Percentiles rank a stretch among this genome's conserved stretches.
Evolutionary conservation across 1,284 basidiomycete genomes (phyloP).

Genomic region (Macrocybe sp.): DNA sequence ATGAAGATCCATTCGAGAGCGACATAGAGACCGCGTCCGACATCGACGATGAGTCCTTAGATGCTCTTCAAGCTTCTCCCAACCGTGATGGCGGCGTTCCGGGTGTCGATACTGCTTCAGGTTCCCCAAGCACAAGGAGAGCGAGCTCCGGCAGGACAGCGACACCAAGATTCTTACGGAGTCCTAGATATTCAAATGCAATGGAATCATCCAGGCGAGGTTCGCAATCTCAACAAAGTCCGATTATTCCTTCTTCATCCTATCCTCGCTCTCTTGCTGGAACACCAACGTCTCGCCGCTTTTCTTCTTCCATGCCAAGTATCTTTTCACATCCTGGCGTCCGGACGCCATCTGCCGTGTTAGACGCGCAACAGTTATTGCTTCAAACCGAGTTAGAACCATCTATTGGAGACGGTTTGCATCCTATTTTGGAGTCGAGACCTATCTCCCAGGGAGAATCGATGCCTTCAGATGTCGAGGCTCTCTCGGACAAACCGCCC

Average conservation of each 20-base stretch:
- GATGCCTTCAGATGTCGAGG: slow-evolving; percentile 30
- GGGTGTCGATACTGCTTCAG: slow-evolving; percentile 12
- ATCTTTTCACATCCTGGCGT: slow-evolving; percentile 82
- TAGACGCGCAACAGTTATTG: slow-evolving; percentile 60
- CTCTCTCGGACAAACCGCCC: slow-evolving; percentile 44
- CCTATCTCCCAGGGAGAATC: slow-evolving; percentile 16
- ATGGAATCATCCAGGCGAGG: no score
- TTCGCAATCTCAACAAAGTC: no score
- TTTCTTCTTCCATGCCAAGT: slow-evolving; percentile 55
- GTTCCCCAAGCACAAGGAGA: neutral
- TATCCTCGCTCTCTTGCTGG: slow-evolving; percentile 9
- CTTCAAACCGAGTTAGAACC: slow-evolving; percentile 34
- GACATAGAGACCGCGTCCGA: slow-evolving; percentile 43
- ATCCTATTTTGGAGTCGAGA: slow-evolving; percentile 49
- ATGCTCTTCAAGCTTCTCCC: slow-evolving; percentile 24
- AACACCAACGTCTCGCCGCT: slow-evolving; percentile 40
- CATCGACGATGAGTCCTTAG: slow-evolving; percentile 22
- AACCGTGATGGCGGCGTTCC: slow-evolving; percentile 28
- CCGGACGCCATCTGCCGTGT: slow-evolving; percentile 61
- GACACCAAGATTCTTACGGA: no score
- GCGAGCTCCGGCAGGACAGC: no score
- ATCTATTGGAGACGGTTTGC: slow-evolving; percentile 33
- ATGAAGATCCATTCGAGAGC: slow-evolving; percentile 69
- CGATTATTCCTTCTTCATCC: no score
- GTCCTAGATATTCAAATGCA: no score